Percentiles rank a stretch among this genome's conserved stretches.
Evolutionary conservation across 139 green algal genomes (phyloP).

Genomic region (Desmodesmus armatus): DNA sequence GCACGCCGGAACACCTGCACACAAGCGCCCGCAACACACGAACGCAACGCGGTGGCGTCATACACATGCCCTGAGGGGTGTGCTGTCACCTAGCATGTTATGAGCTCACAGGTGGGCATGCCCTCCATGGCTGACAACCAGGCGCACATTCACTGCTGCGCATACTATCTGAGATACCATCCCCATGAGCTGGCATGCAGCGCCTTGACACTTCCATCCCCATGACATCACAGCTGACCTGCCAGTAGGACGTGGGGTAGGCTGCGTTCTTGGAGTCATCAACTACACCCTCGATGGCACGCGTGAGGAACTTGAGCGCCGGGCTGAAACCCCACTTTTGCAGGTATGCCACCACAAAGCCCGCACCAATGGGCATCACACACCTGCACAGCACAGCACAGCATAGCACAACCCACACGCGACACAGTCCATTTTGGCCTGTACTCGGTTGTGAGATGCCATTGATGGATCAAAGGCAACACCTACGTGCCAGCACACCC

Average conservation of each 20-base stretch:
- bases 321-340: constrained; percentile 64
- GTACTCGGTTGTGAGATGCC: background rate
- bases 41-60: too few species aligned
- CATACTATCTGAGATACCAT: too few species aligned
- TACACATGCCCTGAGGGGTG: too few species aligned
- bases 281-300: constrained; percentile 67
- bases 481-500: too few species aligned
- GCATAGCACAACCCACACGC: background rate
- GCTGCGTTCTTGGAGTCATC: constrained; percentile 64
- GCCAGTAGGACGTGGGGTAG: constrained; percentile 63
- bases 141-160: too few species aligned
- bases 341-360: constrained; percentile 62
- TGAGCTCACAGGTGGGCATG: background rate
- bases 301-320: constrained; percentile 62
- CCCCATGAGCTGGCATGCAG: too few species aligned
- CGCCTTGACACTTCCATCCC: too few species aligned
- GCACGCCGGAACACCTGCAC: constrained; percentile 70
- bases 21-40: too few species aligned
- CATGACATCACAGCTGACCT: constrained; percentile 45
- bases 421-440: constrained; percentile 53
- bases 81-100: constrained; percentile 1
- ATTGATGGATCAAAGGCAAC: too few species aligned
- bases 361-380: constrained; percentile 49
- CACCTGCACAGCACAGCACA: constrained; percentile 36
- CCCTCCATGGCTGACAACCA: background rate